Percentiles rank a stretch among this genome's conserved stretches.
phyloP scores from a whole-genome alignment of 2,329 filamentous ascomycete genomes.

The Leptosphaerulina australis region DNA sequence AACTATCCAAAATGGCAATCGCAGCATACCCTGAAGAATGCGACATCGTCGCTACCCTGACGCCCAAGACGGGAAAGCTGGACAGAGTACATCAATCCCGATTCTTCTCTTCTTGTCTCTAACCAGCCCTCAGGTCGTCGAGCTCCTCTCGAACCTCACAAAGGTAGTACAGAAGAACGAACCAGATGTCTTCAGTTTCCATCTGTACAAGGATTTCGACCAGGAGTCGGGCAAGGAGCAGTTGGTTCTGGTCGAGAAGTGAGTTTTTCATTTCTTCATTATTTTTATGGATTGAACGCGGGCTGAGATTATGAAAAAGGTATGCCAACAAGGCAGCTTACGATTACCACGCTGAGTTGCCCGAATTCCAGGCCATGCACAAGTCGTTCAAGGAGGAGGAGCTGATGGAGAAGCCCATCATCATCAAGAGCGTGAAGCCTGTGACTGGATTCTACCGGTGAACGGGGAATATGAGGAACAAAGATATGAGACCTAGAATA shows the following conservation, averaged over 20 bases:
- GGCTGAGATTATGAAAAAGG: background rate
- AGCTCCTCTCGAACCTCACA: slow-evolving; percentile 3
- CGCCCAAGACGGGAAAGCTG: slow-evolving; percentile 5
- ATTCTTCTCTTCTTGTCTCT: background rate
- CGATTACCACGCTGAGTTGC: background rate
- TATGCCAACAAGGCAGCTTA: slow-evolving; percentile 9
- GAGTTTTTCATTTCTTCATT: background rate
- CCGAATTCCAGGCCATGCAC: slow-evolving; percentile 10
- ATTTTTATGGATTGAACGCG: background rate
- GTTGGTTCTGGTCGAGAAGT: slow-evolving; percentile 8
- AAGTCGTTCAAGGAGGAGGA: slow-evolving; percentile 8
- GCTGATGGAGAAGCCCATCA: slow-evolving; percentile 3
- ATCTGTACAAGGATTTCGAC: slow-evolving; percentile 11
- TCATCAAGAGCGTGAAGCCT: slow-evolving; percentile 12
- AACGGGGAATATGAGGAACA: too few relatives aligned
- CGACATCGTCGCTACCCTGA: background rate
- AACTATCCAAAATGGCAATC: too few relatives aligned
- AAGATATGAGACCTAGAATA: too few relatives aligned
- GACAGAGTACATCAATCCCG: background rate
- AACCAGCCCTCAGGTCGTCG: slow-evolving; percentile 4
- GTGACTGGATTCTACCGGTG: slow-evolving; percentile 1
- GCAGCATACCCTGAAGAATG: too few relatives aligned
- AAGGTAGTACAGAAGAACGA: slow-evolving; percentile 1
- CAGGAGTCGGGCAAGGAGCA: slow-evolving; percentile 4
- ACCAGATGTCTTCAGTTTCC: slow-evolving; percentile 7